Conservation (phyloP, 2,329 filamentous ascomycete species). For the Truncatella angustata region DNA sequence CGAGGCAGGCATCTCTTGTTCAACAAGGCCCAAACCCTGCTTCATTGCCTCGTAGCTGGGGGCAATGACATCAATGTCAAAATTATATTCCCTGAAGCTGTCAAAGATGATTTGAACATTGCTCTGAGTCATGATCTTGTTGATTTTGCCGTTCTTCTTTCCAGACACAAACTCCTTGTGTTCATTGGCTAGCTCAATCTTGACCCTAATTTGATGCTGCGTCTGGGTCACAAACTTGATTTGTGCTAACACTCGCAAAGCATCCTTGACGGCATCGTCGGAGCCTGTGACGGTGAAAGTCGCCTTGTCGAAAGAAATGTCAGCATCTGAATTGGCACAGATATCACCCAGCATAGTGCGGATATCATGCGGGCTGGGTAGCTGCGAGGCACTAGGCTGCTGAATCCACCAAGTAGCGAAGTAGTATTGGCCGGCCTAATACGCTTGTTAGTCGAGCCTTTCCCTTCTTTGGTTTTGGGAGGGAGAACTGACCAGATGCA, state of each 20-base stretch:
- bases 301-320: slow-evolving; percentile 91
- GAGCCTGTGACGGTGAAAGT: slow-evolving; percentile 93
- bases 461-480: background rate
- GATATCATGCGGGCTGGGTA: slow-evolving; percentile 69
- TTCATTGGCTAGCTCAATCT: slow-evolving; percentile 98
- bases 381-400: slow-evolving; percentile 63
- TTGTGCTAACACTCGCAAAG: slow-evolving; percentile 90
- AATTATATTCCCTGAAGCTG: slow-evolving; percentile 99
- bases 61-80: slow-evolving; percentile 97
- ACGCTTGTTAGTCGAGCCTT: slow-evolving; percentile 21
- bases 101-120: slow-evolving; percentile 99
- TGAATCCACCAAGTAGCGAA: slow-evolving; percentile 95
- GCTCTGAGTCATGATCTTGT: slow-evolving; percentile 99
- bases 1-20: slow-evolving; percentile 98
- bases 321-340: slow-evolving; percentile 92
- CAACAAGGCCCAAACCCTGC: slow-evolving; percentile 86
- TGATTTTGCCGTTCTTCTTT: slow-evolving; percentile 99
- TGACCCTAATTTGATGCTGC: slow-evolving; percentile 91
- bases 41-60: slow-evolving; percentile 92
- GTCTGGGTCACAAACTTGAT: slow-evolving; percentile 84
- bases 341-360: slow-evolving; percentile 92
- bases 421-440: slow-evolving; percentile 91
- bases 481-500: slow-evolving; percentile 71
- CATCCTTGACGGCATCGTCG: slow-evolving; percentile 92
- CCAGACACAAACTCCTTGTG: slow-evolving; percentile 99